Conservation (phyloP, 1,284 basidiomycete species). For the Moesziomyces parantarcticus region DNA sequence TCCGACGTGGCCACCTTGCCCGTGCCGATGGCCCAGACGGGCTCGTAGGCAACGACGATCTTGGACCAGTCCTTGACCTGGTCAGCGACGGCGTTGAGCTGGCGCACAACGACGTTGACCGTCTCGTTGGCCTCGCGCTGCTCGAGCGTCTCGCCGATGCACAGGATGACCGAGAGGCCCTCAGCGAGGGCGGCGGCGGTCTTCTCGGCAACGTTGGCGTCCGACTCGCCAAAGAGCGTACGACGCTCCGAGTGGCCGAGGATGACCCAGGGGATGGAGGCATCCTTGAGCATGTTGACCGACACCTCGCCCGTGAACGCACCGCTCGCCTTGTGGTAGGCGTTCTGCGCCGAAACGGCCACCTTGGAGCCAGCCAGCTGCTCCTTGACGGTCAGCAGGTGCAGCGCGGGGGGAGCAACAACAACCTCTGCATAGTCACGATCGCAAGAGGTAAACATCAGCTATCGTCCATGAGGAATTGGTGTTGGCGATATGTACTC, state of each 20-base stretch:
- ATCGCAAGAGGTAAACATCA: not conserved
- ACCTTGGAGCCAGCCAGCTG: constrained; percentile 49
- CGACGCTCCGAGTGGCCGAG: constrained; percentile 98
- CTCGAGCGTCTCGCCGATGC: constrained; percentile 91
- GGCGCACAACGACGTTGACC: constrained; percentile 80
- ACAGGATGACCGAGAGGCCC: constrained; percentile 88
- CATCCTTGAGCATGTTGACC: constrained; percentile 80
- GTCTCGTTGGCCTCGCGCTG: constrained; percentile 87
- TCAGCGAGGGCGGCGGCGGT: constrained; percentile 78
- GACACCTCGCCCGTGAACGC: constrained; percentile 81
- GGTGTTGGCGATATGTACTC: constrained; percentile 9
- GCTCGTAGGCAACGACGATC: constrained; percentile 85
- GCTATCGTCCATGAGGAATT: no score
- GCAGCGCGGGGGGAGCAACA: constrained; percentile 63
- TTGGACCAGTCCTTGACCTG: constrained; percentile 83
- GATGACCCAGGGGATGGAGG: constrained; percentile 89
- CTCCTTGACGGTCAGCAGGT: constrained; percentile 62
- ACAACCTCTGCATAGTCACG: constrained; percentile 57
- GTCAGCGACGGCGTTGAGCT: constrained; percentile 81
- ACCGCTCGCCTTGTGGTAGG: constrained; percentile 83
- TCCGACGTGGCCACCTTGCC: constrained; percentile 89
- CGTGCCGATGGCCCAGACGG: constrained; percentile 97
- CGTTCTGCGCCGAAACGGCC: constrained; percentile 87
- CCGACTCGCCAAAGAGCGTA: constrained; percentile 88
- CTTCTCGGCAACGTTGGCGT: constrained; percentile 85